Conservation (phyloP, 768 basidiomycete genomes). For the Kwoniella shandongensis region DNA sequence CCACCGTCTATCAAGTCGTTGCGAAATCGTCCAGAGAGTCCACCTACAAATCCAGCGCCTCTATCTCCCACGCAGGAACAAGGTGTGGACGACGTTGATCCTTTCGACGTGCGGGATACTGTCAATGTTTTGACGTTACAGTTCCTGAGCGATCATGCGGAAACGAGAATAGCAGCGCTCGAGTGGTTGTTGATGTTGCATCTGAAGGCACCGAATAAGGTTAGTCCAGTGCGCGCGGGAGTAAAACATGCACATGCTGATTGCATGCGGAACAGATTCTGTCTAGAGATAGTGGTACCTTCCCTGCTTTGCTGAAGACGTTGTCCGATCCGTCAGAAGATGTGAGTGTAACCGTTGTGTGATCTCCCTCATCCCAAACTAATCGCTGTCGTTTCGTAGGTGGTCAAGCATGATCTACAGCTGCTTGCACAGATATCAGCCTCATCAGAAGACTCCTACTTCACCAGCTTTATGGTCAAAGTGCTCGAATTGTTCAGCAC, state of each 20-base stretch:
- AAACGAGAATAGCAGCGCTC: slow-evolving; percentile 89
- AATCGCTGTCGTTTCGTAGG: slow-evolving; percentile 56
- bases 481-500: slow-evolving; percentile 93
- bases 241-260: slow-evolving; percentile 10
- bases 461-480: slow-evolving; percentile 92
- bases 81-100: slow-evolving; percentile 60
- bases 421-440: slow-evolving; percentile 96
- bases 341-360: slow-evolving; percentile 58
- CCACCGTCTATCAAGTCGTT: slow-evolving; percentile 27
- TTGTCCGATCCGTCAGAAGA: slow-evolving; percentile 95
- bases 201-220: slow-evolving; percentile 95
- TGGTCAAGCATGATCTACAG: slow-evolving; percentile 94
- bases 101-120: slow-evolving; percentile 87
- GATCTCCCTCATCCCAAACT: no score
- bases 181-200: slow-evolving; percentile 99
- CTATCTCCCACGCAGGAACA: slow-evolving; percentile 15
- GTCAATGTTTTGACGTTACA: slow-evolving; percentile 91
- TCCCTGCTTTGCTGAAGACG: slow-evolving; percentile 91
- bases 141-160: slow-evolving; percentile 93
- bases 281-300: slow-evolving; percentile 94
- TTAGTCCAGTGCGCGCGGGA: slow-evolving; percentile 42
- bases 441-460: slow-evolving; percentile 90
- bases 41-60: slow-evolving; percentile 36
- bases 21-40: slow-evolving; percentile 64
- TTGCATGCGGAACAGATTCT: slow-evolving; percentile 64